Evolutionary conservation across 2,329 filamentous ascomycete genomes (phyloP).

Genomic region (Teratosphaeria zuluensis): DNA sequence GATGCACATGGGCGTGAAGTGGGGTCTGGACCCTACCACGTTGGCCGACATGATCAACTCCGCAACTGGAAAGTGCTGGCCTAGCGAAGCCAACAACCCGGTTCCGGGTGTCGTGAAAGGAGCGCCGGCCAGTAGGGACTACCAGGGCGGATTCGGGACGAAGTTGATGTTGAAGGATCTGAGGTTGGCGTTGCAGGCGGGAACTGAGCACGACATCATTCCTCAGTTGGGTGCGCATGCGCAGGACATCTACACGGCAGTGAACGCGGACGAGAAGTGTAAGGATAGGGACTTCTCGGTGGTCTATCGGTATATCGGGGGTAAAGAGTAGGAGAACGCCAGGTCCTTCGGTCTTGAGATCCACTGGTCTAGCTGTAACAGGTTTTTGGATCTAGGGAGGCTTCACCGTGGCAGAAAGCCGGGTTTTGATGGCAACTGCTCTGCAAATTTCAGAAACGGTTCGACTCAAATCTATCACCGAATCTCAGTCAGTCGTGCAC

Average conservation of each 20-base stretch:
- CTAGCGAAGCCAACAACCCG: slow-evolving; percentile 90
- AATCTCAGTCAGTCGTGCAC: no score
- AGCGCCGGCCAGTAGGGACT: slow-evolving; percentile 67
- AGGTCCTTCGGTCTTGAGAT: no score
- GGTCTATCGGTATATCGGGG: slow-evolving; percentile 41
- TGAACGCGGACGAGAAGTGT: slow-evolving; percentile 33
- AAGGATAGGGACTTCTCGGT: slow-evolving; percentile 43
- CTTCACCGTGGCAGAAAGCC: no score
- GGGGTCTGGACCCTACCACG: slow-evolving; percentile 54
- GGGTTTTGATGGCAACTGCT: no score
- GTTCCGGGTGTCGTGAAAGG: slow-evolving; percentile 72
- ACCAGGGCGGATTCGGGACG: slow-evolving; percentile 43
- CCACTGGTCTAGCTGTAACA: no score
- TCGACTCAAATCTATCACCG: no score
- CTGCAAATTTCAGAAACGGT: no score
- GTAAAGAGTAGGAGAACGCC: slow-evolving; percentile 25
- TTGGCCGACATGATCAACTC: slow-evolving; percentile 84
- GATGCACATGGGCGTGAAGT: slow-evolving; percentile 55
- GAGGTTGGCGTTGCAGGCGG: slow-evolving; percentile 39
- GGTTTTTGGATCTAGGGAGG: no score
- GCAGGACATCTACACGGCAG: slow-evolving; percentile 36
- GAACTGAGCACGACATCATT: slow-evolving; percentile 34
- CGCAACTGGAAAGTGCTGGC: slow-evolving; percentile 92
- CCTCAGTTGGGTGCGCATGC: slow-evolving; percentile 38
- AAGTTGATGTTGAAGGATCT: slow-evolving; percentile 42